Conservation (phyloP, 169 alveolate species). For the Plasmodium falciparum region DNA sequence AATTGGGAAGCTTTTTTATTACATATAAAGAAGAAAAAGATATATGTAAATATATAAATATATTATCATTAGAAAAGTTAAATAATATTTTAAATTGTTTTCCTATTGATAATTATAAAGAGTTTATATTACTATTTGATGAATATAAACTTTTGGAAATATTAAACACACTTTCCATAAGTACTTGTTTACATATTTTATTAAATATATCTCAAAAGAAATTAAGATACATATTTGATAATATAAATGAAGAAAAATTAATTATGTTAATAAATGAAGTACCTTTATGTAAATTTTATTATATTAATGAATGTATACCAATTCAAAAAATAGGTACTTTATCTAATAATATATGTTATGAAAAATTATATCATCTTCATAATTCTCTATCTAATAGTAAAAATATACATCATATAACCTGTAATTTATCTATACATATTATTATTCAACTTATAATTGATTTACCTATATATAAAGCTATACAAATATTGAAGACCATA, state of each 20-base stretch:
- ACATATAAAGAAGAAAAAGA: constrained; percentile 44
- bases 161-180: constrained; percentile 29
- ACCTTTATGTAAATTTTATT: constrained; percentile 56
- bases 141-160: constrained; percentile 39
- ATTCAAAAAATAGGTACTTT: constrained; percentile 24
- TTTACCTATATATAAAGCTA: constrained; percentile 58
- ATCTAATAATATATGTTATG: constrained; percentile 37
- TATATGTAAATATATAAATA: constrained; percentile 25
- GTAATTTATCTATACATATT: constrained; percentile 12
- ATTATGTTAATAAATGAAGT: constrained; percentile 47
- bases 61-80: constrained; percentile 46
- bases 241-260: constrained; percentile 13
- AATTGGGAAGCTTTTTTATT: constrained; percentile 17
- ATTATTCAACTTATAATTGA: constrained; percentile 33
- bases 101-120: constrained; percentile 48
- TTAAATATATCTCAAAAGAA: constrained; percentile 42
- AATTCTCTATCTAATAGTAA: constrained; percentile 6
- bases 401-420: constrained; percentile 22
- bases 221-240: constrained; percentile 29
- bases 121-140: constrained; percentile 30
- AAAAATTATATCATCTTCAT: constrained; percentile 44
- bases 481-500: constrained; percentile 28
- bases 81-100: constrained; percentile 21
- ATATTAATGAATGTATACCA: constrained; percentile 53
- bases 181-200: constrained; percentile 33